phyloP scores from a whole-genome alignment of 2,329 filamentous ascomycete genomes.

The Sporothrix curviconia region DNA sequence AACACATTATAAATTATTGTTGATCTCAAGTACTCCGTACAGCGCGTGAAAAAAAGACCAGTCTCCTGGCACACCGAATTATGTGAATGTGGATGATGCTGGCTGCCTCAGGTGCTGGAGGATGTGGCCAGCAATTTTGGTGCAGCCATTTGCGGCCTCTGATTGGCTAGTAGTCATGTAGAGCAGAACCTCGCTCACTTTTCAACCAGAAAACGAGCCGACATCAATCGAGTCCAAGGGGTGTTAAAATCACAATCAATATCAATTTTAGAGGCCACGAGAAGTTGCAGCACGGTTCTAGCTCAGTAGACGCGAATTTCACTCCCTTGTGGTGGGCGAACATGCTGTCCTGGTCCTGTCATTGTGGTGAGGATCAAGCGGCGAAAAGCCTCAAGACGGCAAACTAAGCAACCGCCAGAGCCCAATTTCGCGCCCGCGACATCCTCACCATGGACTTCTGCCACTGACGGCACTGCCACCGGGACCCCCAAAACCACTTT shows the following conservation, averaged over 20 bases:
- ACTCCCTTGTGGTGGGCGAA: not conserved
- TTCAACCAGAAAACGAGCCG: not conserved
- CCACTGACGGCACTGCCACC: not conserved
- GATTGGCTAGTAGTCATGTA: not conserved
- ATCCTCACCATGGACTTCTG: not conserved
- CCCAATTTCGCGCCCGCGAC: not conserved
- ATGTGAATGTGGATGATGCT: no score
- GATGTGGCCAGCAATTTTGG: no score
- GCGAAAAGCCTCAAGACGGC: slow-evolving; percentile 3
- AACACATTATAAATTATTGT: not conserved
- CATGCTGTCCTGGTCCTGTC: not conserved
- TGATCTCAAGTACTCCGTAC: no score
- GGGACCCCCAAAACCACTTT: not conserved
- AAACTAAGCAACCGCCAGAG: not conserved
- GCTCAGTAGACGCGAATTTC: no score
- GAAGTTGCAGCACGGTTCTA: no score
- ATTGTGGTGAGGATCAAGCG: not conserved
- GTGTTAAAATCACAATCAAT: not conserved
- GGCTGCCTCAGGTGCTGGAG: no score
- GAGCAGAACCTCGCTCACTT: not conserved
- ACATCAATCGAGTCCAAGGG: not conserved
- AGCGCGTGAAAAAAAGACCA: no score
- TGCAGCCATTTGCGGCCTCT: not conserved
- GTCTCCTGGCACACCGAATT: no score
- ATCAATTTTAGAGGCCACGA: not conserved